Evolutionary conservation across 352 stramenopile species (phyloP).

Genomic region (Globisporangium nodosum): DNA sequence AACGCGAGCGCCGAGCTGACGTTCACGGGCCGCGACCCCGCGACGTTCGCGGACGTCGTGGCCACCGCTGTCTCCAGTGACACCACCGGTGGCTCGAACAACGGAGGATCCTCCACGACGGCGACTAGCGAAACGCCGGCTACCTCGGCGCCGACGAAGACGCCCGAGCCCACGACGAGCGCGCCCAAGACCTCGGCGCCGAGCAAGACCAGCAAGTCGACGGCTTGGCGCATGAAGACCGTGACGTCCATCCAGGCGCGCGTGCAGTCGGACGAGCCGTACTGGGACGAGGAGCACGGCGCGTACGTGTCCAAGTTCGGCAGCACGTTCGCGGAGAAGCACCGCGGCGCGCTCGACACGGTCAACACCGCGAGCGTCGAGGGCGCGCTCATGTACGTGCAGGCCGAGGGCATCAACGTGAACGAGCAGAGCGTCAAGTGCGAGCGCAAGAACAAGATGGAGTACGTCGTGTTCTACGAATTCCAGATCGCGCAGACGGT

Average conservation of each 20-base stretch:
- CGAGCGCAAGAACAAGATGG: conserved; percentile 28
- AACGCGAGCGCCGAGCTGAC: not conserved
- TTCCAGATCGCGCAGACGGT: conserved; percentile 20
- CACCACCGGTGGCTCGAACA: not conserved
- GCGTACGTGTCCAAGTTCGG: conserved; percentile 21
- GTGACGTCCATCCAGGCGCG: conserved; percentile 26
- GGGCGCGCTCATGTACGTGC: conserved; percentile 74
- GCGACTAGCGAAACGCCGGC: not conserved
- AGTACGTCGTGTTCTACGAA: conserved; percentile 31
- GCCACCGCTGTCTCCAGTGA: not conserved
- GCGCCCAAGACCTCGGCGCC: not conserved
- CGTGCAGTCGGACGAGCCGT: conserved; percentile 24
- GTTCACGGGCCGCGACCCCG: conserved; percentile 3
- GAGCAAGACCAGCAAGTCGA: not conserved
- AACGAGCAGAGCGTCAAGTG: conserved; percentile 18
- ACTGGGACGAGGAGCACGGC: conserved; percentile 20
- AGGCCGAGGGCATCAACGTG: conserved; percentile 61
- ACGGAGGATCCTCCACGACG: not conserved
- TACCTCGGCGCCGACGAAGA: not conserved
- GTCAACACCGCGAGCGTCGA: conserved; percentile 76
- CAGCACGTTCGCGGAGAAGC: conserved; percentile 20
- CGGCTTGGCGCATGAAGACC: conserved; percentile 10
- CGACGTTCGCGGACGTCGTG: conserved; percentile 8
- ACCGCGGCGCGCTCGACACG: conserved; percentile 38
- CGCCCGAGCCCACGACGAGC: not conserved